Evolutionary conservation across 495 filamentous ascomycete genomes (phyloP).

Genomic region (Aspergillus funiculosus): DNA sequence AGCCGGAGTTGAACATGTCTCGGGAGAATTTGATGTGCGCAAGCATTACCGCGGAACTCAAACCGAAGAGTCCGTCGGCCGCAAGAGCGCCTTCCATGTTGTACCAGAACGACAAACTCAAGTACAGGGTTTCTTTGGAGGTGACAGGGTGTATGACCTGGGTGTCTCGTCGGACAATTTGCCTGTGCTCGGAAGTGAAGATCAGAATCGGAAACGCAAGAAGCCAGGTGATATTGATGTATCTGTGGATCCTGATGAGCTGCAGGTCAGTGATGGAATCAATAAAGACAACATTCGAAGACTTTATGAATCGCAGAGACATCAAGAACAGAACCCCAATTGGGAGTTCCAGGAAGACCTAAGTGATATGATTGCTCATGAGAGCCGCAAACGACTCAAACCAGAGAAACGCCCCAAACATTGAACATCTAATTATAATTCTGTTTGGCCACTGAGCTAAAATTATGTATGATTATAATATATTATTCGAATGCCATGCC

Average conservation of each 20-base stretch:
- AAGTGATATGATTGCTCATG: slow-evolving; percentile 93
- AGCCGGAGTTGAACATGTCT: slow-evolving; percentile 63
- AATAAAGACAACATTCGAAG: slow-evolving; percentile 60
- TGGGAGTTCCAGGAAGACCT: slow-evolving; percentile 91
- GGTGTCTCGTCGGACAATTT: slow-evolving; percentile 46
- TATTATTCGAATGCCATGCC: no score
- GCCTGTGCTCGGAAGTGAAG: slow-evolving; percentile 74
- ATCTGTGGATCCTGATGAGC: slow-evolving; percentile 73
- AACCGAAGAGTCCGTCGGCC: slow-evolving; percentile 72
- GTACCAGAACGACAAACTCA: slow-evolving; percentile 79
- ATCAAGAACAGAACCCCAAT: slow-evolving; percentile 61
- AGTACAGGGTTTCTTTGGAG: slow-evolving; percentile 90
- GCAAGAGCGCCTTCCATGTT: slow-evolving; percentile 78
- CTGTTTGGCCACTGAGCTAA: background rate
- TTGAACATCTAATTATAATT: slow-evolving; percentile 18
- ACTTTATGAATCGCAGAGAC: slow-evolving; percentile 70
- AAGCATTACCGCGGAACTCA: slow-evolving; percentile 83
- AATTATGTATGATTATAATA: no score
- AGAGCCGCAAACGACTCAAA: slow-evolving; percentile 83
- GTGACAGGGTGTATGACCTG: slow-evolving; percentile 88
- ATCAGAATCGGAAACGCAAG: slow-evolving; percentile 78
- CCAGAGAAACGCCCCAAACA: slow-evolving; percentile 61
- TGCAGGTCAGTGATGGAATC: slow-evolving; percentile 66
- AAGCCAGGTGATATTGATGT: slow-evolving; percentile 95
- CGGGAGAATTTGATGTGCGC: slow-evolving; percentile 85